Base-by-base conservation (phyloP, 169 alveolate genomes). In the Theileria luwenshuni region DNA sequence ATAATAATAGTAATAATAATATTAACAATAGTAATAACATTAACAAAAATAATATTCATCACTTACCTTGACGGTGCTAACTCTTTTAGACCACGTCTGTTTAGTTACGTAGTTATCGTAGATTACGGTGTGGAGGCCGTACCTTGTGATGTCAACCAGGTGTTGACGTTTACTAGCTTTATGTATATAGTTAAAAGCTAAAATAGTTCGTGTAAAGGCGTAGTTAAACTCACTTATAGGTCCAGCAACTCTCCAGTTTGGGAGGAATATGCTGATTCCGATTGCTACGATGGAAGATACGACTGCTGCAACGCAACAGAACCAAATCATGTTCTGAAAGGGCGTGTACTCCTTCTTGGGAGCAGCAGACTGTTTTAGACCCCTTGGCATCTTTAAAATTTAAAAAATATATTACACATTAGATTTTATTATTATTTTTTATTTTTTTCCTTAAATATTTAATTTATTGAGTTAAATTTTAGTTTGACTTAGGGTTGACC, bases 121-220 rank as follows among this genome's bases (percentile, higher is more conserved):
- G 2, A 35, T 43, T 0, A 81, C 69, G 27, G 25, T 8, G 47
- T 67, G 64, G 17, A 81, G 74, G 17, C 89, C 89, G 74, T 74
- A 81, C 19, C 47, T 19, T 10, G 89, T 81, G 28, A 19, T 61
- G 35, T 77, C 85, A 51, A 81, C 85, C 2, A 70, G 7, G 56
- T 81, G 89, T 41, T 81, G 83, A 2, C 89, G 77, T 15, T 65
- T 32, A 49, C 68, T 74, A 25, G 84, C 89, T 62, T 41, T 63
- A 52, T 74, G 80, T 62, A 73, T 72, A 59, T 74, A 81, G 74
- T 69, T 81, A 75, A 74, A 81, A 8, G 89, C 87, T 79, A 70
- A 71, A 32, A 13, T 3, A 6, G 17, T 25, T 49, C 5, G 25
- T 3, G 21, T 43, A 6, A 10, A 32, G 17, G n/a, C 19, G 28